A percentile compares a stretch with the other conserved stretches of the same genome.
Conservation (phyloP, 2,329 filamentous ascomycete species). For the Teratosphaeria gauchensis region DNA sequence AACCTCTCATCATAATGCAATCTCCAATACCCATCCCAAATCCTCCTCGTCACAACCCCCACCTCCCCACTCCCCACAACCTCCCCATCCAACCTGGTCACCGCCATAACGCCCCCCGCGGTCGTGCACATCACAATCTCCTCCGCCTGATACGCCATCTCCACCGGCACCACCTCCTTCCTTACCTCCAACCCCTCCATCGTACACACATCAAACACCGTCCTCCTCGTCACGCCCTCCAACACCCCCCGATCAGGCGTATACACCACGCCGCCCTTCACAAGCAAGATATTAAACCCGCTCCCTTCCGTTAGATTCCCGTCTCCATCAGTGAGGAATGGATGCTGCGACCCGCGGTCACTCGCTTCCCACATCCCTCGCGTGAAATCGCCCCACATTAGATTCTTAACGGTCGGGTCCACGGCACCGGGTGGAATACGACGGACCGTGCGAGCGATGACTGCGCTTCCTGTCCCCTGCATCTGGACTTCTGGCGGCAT, state of each 20-base stretch:
- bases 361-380: constrained; percentile 38
- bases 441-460: constrained; percentile 39
- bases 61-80: constrained; percentile 34
- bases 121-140: constrained; percentile 47
- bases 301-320: constrained; percentile 42
- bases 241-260: constrained; percentile 41
- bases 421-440: constrained; percentile 37
- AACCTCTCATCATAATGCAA: constrained; percentile 34
- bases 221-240: constrained; percentile 41
- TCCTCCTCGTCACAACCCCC: constrained; percentile 37
- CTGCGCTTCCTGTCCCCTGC: constrained; percentile 30
- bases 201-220: constrained; percentile 36
- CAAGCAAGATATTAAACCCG: constrained; percentile 40
- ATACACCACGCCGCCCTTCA: constrained; percentile 38
- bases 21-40: constrained; percentile 44
- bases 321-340: constrained; percentile 44
- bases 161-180: constrained; percentile 34
- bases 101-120: constrained; percentile 45
- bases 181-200: constrained; percentile 27
- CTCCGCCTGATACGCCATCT: constrained; percentile 34
- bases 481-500: constrained; percentile 39
- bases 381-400: constrained; percentile 39
- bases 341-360: constrained; percentile 39
- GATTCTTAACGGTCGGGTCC: constrained; percentile 45
- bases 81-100: constrained; percentile 37